phyloP scores from a whole-genome alignment of 805 yeast genomes.

The Starmerella apis region DNA sequence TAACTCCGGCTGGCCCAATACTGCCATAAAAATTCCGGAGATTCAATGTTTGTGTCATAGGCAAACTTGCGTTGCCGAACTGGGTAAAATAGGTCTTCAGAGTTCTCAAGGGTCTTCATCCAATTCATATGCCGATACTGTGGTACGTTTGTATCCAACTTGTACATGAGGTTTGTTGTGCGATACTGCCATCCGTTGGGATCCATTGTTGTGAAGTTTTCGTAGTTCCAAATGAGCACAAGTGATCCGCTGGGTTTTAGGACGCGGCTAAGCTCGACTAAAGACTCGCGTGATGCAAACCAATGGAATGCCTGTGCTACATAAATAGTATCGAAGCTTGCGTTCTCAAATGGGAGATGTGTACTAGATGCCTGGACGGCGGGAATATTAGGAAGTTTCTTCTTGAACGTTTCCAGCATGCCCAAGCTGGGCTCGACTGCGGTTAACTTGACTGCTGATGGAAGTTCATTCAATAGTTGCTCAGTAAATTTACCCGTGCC shows the following conservation, averaged over 20 bases:
- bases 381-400: conserved; percentile 39
- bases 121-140: conserved; percentile 45
- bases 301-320: conserved; percentile 59
- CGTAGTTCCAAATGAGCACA: conserved; percentile 54
- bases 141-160: conserved; percentile 41
- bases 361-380: conserved; percentile 38
- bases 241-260: conserved; percentile 42
- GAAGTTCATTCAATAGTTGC: conserved; percentile 35
- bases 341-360: conserved; percentile 38
- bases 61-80: conserved; percentile 33
- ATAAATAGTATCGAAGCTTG: conserved; percentile 41
- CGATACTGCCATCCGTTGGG: conserved; percentile 35
- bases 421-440: conserved; percentile 51
- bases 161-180: conserved; percentile 33
- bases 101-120: conserved; percentile 34
- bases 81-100: conserved; percentile 33
- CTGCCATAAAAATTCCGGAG: conserved; percentile 34
- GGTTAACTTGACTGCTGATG: conserved; percentile 32
- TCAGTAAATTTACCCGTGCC: conserved; percentile 58
- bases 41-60: conserved; percentile 16
- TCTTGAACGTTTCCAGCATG: conserved; percentile 41
- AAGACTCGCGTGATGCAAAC: conserved; percentile 44
- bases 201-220: conserved; percentile 28
- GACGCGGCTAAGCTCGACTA: conserved; percentile 43
- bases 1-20: conserved; percentile 50